Percentiles rank a stretch among this genome's conserved stretches.
These are phyloP conservation scores for Mycena filopes DNA, from an alignment of 768 basidiomycete genomes.

Conservation along the genomic window DNA sequence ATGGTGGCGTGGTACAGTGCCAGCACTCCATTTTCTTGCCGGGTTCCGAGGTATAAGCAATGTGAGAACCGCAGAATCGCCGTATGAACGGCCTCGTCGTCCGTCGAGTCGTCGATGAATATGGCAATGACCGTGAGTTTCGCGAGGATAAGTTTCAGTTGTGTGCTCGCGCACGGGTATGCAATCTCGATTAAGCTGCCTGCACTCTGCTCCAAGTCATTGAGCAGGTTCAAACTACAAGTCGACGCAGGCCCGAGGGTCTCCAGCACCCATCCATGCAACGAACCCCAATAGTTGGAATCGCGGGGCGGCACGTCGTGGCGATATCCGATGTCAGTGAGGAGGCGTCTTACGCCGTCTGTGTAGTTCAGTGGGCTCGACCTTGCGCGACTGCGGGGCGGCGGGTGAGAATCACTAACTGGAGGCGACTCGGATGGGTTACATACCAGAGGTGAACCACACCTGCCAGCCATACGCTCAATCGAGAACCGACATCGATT, in stretches of 20 bases:
- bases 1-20: constrained; percentile 9
- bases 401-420: no score
- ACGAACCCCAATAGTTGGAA: constrained; percentile 4
- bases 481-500: no score
- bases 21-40: constrained; percentile 11
- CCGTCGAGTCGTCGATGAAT: constrained; percentile 24
- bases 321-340: constrained; percentile 13
- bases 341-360: no score
- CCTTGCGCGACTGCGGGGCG: no score
- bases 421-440: no score
- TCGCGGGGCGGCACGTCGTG: constrained; percentile 6
- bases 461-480: no score
- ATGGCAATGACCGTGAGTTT: constrained; percentile 18
- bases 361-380: no score
- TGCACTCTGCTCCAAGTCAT: constrained; percentile 16
- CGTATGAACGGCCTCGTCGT: background rate
- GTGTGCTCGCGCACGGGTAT: constrained; percentile 5
- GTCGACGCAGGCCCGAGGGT: constrained; percentile 13
- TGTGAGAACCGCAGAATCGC: constrained; percentile 8
- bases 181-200: constrained; percentile 11
- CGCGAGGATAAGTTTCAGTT: constrained; percentile 16
- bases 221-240: background rate
- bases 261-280: constrained; percentile 5
- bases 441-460: no score
- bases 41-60: constrained; percentile 2